Evolutionary conservation across 331 rosid species (phyloP).

Genomic region (Acacia pycnantha): DNA sequence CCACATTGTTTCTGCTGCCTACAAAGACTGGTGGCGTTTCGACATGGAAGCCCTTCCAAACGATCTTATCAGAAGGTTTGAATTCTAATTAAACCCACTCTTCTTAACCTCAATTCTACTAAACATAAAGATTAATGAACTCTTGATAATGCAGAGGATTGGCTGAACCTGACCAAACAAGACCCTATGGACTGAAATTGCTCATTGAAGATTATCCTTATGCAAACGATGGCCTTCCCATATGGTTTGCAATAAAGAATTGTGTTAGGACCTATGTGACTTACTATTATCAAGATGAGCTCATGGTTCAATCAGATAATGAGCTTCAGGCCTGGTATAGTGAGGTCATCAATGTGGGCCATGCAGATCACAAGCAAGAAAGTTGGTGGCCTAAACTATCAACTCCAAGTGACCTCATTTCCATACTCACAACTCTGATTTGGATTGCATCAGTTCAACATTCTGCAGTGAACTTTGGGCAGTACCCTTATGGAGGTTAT

Average conservation of each 20-base stretch:
- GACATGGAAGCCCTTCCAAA: conserved; percentile 81
- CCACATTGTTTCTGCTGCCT: conserved; percentile 73
- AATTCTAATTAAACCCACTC: no score
- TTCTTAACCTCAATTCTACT: no score
- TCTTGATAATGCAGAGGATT: conserved; percentile 43
- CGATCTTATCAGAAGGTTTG: conserved; percentile 60
- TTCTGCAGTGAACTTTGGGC: conserved; percentile 83
- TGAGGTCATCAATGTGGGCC: conserved; percentile 72
- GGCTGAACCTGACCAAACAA: conserved; percentile 73
- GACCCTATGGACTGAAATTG: conserved; percentile 70
- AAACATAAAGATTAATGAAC: not conserved
- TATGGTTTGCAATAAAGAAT: conserved; percentile 71
- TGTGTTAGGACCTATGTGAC: conserved; percentile 64
- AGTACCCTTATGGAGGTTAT: conserved; percentile 81
- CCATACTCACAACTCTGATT: conserved; percentile 67
- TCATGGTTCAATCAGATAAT: conserved; percentile 41
- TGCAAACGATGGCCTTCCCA: conserved; percentile 73
- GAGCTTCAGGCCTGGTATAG: conserved; percentile 77
- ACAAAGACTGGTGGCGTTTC: conserved; percentile 72
- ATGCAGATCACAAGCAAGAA: conserved; percentile 54
- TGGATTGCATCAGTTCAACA: conserved; percentile 83
- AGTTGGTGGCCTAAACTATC: conserved; percentile 79
- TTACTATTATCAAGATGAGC: conserved; percentile 48
- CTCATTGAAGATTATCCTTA: conserved; percentile 77
- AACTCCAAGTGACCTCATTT: conserved; percentile 47